These are phyloP conservation scores for Polygonum aviculare DNA, from an alignment of 148 eudicot genomes.

Conservation along the genomic window DNA sequence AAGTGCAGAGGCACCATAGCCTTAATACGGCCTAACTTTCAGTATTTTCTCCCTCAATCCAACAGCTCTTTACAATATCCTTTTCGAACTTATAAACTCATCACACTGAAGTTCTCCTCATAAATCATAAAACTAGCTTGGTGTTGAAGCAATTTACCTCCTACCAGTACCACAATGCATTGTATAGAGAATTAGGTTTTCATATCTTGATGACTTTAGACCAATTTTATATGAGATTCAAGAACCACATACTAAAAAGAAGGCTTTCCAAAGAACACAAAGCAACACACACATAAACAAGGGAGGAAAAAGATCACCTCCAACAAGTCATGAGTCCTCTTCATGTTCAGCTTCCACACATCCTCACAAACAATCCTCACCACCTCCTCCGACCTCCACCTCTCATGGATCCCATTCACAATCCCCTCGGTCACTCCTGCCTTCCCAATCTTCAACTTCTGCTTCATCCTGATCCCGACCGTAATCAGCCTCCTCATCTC, in stretches of 20 bases:
- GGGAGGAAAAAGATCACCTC: slow-evolving; percentile 38
- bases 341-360: slow-evolving; percentile 75
- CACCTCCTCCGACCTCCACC: slow-evolving; percentile 75
- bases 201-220: not conserved
- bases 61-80: not conserved
- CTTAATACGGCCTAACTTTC: not conserved
- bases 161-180: not conserved
- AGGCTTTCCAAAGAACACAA: not conserved
- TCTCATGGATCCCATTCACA: slow-evolving; percentile 91
- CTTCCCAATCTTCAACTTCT: slow-evolving; percentile 78
- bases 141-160: not conserved
- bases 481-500: slow-evolving; percentile 65
- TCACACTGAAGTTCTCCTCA: not conserved
- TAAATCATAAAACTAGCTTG: not conserved
- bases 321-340: slow-evolving; percentile 84
- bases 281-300: not conserved
- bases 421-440: slow-evolving; percentile 90
- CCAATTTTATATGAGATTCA: not conserved
- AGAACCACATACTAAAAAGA: not conserved
- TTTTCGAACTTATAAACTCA: not conserved
- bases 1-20: not conserved
- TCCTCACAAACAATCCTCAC: slow-evolving; percentile 75
- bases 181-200: not conserved
- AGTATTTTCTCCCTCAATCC: not conserved
- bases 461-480: slow-evolving; percentile 53